Evolutionary conservation across 306 rosid species (phyloP).

Genomic region (Sindora glabra): DNA sequence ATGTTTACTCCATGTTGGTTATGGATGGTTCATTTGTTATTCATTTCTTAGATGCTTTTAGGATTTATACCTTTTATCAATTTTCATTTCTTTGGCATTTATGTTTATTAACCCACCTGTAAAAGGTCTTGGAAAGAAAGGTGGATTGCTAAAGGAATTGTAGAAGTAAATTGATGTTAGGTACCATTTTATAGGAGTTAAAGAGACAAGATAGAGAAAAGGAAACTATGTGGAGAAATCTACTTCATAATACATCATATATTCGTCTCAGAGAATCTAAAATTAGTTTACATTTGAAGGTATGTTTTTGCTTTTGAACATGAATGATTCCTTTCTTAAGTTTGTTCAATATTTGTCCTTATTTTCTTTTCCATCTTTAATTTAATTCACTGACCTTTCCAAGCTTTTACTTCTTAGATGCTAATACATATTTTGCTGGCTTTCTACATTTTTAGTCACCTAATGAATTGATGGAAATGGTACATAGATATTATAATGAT

Average conservation of each 20-base stretch:
- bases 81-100: too few relatives aligned
- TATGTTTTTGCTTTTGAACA: slow-evolving; percentile 18
- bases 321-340: neutral
- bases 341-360: neutral
- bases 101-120: slow-evolving; percentile 80
- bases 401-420: neutral
- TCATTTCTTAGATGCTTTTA: too few relatives aligned
- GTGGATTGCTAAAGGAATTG: slow-evolving; percentile 85
- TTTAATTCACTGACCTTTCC: too few relatives aligned
- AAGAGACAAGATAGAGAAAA: slow-evolving; percentile 60
- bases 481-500: slow-evolving; percentile 74
- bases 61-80: too few relatives aligned
- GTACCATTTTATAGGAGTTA: slow-evolving; percentile 46
- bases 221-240: slow-evolving; percentile 66
- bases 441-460: slow-evolving; percentile 60
- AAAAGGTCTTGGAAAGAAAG: slow-evolving; percentile 97
- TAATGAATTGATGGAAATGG: slow-evolving; percentile 88
- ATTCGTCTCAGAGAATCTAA: slow-evolving; percentile 87
- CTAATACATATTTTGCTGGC: slow-evolving; percentile 8
- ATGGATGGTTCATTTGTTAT: too few relatives aligned
- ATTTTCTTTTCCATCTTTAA: too few relatives aligned
- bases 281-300: slow-evolving; percentile 85
- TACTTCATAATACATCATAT: slow-evolving; percentile 77
- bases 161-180: slow-evolving; percentile 66
- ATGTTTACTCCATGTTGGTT: too few relatives aligned